Evolutionary conservation across 2,329 filamentous ascomycete genomes (phyloP), one percentile per base, ranked within the genome.

Genomic region (Aspergillus spinulosporus): DNA sequence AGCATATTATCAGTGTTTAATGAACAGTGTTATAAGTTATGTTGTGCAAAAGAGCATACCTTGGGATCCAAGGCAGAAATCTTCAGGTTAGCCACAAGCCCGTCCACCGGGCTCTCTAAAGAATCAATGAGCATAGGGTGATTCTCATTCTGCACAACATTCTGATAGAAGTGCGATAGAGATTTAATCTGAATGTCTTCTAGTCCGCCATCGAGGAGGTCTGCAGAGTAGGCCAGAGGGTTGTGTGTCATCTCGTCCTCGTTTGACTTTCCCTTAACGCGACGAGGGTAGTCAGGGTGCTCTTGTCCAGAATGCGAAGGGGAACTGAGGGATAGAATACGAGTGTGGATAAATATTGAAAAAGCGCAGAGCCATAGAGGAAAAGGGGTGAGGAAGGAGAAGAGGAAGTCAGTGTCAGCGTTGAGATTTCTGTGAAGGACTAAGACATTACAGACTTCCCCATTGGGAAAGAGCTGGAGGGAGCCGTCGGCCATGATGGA

Each of bases 151-250:
- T 32, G 5, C n/a, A 21, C n/a, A 31, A 14, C n/a, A 9, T 29
- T 29, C 31, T 34, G 6, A 15, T 28, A 39, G 21, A n/a, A 12
- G 62, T 60, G 34, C 56, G 37, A 32, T 6, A 66, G 50, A 15
- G 47, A 47, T 0, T 58, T 62, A 7, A 63, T 56, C 15, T 44
- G 48, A 28, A 66, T 62, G 6, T 63, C 57, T 26, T 66, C 64
- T 31, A 64, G 31, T n/a, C 44, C 9, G 3, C 56, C 58, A 45
- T 64, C 62, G 7, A 66, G 52, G 15, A 64, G 48, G 28, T 39
- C 46, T 3, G 34, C 28, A 2, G 52, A 54, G 40, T 49, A 43
- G 21, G 14, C 6, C 7, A 32, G 11, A 1, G 26, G 28, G 14
- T 29, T 14, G 31, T 1, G n/a, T 14, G 26, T 31, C 49, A 48